These are phyloP conservation scores for Grosmannia serpens DNA, from an alignment of 2,329 filamentous ascomycete genomes.

Conservation along the genomic window DNA sequence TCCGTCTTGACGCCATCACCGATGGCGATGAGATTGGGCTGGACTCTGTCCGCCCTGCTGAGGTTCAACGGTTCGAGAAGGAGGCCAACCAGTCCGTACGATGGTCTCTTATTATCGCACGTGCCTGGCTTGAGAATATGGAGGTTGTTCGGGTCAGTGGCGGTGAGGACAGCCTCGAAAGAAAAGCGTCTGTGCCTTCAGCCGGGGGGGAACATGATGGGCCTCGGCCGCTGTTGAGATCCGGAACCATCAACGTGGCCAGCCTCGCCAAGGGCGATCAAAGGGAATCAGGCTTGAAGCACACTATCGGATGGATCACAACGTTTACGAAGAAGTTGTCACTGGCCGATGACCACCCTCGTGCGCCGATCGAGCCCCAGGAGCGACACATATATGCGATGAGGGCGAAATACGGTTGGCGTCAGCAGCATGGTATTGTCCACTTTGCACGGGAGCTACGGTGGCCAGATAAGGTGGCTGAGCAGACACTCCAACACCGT, in stretches of 20 bases:
- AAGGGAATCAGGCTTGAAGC: constrained; percentile 20
- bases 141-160: constrained; percentile 25
- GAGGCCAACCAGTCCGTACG: constrained; percentile 50
- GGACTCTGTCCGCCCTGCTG: constrained; percentile 39
- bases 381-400: constrained; percentile 34
- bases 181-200: neutral
- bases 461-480: constrained; percentile 41
- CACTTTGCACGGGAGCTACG: constrained; percentile 52
- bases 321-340: constrained; percentile 44
- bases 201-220: neutral
- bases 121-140: constrained; percentile 59
- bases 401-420: constrained; percentile 41
- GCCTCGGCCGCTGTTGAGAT: neutral
- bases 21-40: constrained; percentile 45
- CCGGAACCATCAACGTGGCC: neutral
- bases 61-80: constrained; percentile 50
- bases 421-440: constrained; percentile 49
- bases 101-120: constrained; percentile 54
- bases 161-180: neutral
- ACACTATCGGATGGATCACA: constrained; percentile 40
- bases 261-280: neutral
- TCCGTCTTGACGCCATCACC: constrained; percentile 52
- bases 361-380: constrained; percentile 14
- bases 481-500: neutral
- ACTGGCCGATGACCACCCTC: constrained; percentile 18